Base-by-base conservation (phyloP, 75 land plant genomes). In the Ceratopteris richardii region DNA sequence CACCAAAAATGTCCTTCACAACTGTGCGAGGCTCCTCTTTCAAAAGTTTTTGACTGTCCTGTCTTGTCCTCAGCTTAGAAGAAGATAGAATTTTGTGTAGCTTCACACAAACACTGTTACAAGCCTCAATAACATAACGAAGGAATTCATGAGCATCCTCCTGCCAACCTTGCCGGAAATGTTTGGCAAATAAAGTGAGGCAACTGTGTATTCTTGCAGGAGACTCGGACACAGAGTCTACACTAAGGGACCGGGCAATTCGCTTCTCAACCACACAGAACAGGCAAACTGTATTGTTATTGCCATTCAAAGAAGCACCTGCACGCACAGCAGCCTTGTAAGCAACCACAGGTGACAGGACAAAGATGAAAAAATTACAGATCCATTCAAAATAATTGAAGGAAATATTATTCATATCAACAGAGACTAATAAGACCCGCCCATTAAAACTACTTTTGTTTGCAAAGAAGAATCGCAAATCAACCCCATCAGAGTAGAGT, bases 121-220 rank as follows among this genome's bases (percentile, higher is more conserved):
- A 95, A 6, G 92, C 84, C 54, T 95, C 97, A 17, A 95, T 87
- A 24, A 95, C 86, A 50, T 82, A 84, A 1, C 99, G 79, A 5
- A 95, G 67, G 76, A 95, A 95, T 70, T 95, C 99, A 29, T 95
- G 99, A 0, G 99, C 97, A 57, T 95, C 99, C 72, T 95, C 99
- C 68, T 95, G 99, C 33, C 86, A 68, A 7, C 99, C 99, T 16
- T 23, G 44, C 29, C 77, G 77, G 54, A 94, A 95, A 24, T 80
- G 86, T 37, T 87, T 86, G n/a, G 92, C 82, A 58, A 79, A 95
- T 16, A 83, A 54, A 28, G 67, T 51, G 19, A 90, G 60, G 33
- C 78, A 75, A 39, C 57, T 84, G 23, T 65, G 66, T 29, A 95
- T 80, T 61, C 71, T 77, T 7, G 68, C 26, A 2, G 99, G 99